Evolutionary conservation across 768 basidiomycete genomes (phyloP), one percentile per base, ranked within the genome.

Genomic region (Tephrocybe sp.): DNA sequence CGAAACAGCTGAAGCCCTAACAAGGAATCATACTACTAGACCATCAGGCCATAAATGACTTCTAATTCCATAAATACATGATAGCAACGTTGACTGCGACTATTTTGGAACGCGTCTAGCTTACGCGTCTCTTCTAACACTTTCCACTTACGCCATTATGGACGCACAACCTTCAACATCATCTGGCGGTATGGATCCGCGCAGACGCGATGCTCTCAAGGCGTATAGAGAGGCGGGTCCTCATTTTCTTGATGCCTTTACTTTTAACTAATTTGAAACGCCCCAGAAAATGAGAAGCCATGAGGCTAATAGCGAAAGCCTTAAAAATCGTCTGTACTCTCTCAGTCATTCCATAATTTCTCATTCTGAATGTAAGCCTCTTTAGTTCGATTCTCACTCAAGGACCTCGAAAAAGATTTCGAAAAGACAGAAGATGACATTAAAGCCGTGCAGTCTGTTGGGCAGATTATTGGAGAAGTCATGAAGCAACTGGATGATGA

Each of bases 401-500:
- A 92, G 65, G 85, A 91, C 51, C 70, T 98, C 10, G 89, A 95
- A 66, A 88, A 87, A 61, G 88, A 86, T 39, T 98, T 83, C 62
- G 91, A 84, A 59, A 94, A 96, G 78, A 96, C 93, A 0, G 97
- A 99, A 70, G 94, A 99, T 22, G 96, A 99, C 62, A 96, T 99
- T 71, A 98, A 98, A 72, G 97, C 97, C 38, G 87, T 99, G 13
- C 97, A 99, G 66, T 95, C 92, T 7, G 97, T 98, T 12, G 97
- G 97, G 26, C 97, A 99, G 72, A 98, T 99, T 57, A 96, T 99
- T 49, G 97, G 93, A 55, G 97, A 99, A 72, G 92, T 99, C 50
- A 87, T 98, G 84, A 98, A 98, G 70, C 95, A 99, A 67, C 74
- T 99, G 9, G 97, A 98, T 62, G 93, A 97, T 55, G 96, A 98